phyloP scores from a whole-genome alignment of 768 basidiomycete species.

The Phaffia australis region DNA sequence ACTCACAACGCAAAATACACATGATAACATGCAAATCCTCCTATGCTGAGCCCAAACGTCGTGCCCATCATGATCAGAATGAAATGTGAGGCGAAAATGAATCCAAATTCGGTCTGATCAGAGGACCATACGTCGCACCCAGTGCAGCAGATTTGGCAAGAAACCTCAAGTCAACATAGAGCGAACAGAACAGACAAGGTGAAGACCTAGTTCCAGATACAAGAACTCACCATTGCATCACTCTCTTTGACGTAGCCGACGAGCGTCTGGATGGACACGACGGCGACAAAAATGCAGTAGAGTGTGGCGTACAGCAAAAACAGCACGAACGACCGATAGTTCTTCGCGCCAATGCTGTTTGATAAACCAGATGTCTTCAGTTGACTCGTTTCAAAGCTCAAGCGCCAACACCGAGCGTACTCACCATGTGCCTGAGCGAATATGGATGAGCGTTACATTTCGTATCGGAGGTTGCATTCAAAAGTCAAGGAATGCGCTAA shows the following conservation, averaged over 20 bases:
- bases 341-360: conserved; percentile 18
- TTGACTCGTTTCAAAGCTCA: too few relatives aligned
- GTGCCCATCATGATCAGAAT: conserved; percentile 19
- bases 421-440: too few relatives aligned
- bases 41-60: conserved; percentile 18
- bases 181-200: background rate
- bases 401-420: too few relatives aligned
- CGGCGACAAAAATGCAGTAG: conserved; percentile 1
- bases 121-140: background rate
- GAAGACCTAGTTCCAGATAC: background rate
- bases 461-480: too few relatives aligned
- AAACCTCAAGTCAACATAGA: background rate
- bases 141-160: background rate
- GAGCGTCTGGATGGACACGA: conserved; percentile 17
- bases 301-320: conserved; percentile 17
- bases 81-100: conserved; percentile 15
- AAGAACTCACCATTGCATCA: conserved; percentile 8
- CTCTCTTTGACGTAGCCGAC: conserved; percentile 12
- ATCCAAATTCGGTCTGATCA: conserved; percentile 14
- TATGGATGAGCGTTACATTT: too few relatives aligned
- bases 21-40: conserved; percentile 16
- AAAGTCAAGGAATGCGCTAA: too few relatives aligned
- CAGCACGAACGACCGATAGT: conserved; percentile 24
- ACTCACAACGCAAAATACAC: conserved; percentile 12
- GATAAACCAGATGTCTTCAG: too few relatives aligned